These are phyloP conservation scores for Canavalia ensiformis DNA, from an alignment of 306 rosid genomes.

Conservation along the genomic window DNA sequence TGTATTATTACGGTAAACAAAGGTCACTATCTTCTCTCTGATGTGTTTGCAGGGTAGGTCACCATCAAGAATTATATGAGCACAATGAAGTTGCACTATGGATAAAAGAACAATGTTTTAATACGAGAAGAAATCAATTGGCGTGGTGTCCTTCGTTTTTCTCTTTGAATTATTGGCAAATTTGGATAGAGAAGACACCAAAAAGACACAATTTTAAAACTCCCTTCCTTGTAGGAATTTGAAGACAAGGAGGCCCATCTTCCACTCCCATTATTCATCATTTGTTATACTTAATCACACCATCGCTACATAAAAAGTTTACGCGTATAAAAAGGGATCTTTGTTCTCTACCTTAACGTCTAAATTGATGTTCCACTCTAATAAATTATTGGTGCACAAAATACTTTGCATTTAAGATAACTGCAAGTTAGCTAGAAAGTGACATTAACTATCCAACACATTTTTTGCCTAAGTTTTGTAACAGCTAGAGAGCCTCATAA, in stretches of 20 bases:
- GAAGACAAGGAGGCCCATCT: conserved; percentile 40
- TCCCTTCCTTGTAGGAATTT: conserved; percentile 43
- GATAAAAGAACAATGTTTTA: conserved; percentile 48
- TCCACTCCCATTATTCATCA: conserved; percentile 31
- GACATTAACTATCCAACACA: not conserved
- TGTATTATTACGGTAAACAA: conserved; percentile 38
- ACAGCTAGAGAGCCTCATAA: not conserved
- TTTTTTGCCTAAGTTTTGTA: no score
- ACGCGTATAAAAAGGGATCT: conserved; percentile 48
- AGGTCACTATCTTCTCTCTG: conserved; percentile 38
- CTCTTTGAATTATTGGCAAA: conserved; percentile 50
- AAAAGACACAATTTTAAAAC: conserved; percentile 48
- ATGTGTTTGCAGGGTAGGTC: conserved; percentile 44
- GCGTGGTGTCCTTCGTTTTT: conserved; percentile 33
- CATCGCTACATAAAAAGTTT: conserved; percentile 37
- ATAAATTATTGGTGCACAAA: conserved; percentile 24
- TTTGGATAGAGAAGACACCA: conserved; percentile 35
- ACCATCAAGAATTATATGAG: conserved; percentile 49
- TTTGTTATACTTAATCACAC: conserved; percentile 30
- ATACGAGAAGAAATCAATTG: conserved; percentile 48
- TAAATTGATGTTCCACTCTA: conserved; percentile 40
- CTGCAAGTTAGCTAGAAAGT: not conserved
- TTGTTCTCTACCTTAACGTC: conserved; percentile 53
- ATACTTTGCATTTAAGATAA: conserved; percentile 35
- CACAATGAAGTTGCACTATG: conserved; percentile 51